These are phyloP conservation scores for Fusarium compactum DNA, from an alignment of 2,329 filamentous ascomycete species.

Conservation along the genomic window DNA sequence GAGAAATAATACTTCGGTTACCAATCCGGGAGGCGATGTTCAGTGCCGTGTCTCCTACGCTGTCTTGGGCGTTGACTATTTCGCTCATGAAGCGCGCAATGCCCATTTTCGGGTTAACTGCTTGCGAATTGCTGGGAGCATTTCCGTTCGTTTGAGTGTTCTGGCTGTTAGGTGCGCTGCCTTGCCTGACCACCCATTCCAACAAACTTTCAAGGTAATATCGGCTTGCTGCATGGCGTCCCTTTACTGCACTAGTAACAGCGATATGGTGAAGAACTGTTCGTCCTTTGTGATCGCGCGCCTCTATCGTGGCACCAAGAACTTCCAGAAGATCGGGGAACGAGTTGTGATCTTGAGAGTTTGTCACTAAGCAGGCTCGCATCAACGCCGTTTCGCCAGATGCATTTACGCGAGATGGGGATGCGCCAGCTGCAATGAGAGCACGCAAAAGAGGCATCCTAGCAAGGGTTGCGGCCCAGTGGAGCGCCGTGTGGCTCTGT, in stretches of 20 bases:
- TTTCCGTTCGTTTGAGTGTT: slow-evolving; percentile 51
- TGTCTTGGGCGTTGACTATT: slow-evolving; percentile 95
- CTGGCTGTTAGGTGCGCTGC: slow-evolving; percentile 71
- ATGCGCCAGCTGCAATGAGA: slow-evolving; percentile 86
- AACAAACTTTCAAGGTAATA: slow-evolving; percentile 96
- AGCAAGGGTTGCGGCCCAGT: slow-evolving; percentile 95
- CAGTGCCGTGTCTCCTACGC: slow-evolving; percentile 92
- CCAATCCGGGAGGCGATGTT: slow-evolving; percentile 94
- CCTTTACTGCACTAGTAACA: slow-evolving; percentile 94
- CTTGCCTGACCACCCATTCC: slow-evolving; percentile 93
- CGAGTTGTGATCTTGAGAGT: slow-evolving; percentile 89
- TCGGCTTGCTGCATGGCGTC: slow-evolving; percentile 88
- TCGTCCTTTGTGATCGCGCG: slow-evolving; percentile 87
- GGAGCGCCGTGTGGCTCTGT: slow-evolving; percentile 88
- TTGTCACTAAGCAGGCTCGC: slow-evolving; percentile 91
- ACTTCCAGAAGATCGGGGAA: slow-evolving; percentile 93
- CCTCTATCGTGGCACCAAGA: slow-evolving; percentile 88
- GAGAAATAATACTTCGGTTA: slow-evolving; percentile 95
- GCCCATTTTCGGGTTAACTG: slow-evolving; percentile 75
- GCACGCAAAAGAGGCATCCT: slow-evolving; percentile 85
- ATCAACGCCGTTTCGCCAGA: slow-evolving; percentile 93
- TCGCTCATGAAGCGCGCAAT: slow-evolving; percentile 95
- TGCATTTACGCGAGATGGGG: slow-evolving; percentile 87
- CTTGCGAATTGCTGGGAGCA: slow-evolving; percentile 56
- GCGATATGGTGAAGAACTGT: slow-evolving; percentile 97